Evolutionary conservation across 495 filamentous ascomycete species (phyloP).

Genomic region (Neurospora sp.): DNA sequence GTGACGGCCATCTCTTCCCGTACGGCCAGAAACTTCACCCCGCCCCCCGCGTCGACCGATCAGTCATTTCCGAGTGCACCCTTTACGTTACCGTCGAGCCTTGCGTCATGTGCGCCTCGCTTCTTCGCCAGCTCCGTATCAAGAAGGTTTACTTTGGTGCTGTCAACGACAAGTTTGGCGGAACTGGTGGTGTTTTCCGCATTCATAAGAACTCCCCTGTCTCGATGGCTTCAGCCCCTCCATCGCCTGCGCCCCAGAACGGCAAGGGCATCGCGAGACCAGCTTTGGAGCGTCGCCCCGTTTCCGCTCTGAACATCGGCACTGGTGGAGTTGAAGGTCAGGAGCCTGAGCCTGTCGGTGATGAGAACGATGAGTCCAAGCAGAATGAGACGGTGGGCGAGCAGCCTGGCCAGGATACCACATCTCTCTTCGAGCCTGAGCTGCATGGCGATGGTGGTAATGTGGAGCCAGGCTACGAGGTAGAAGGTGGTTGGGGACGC

Average conservation of each 20-base stretch:
- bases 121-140: slow-evolving; percentile 74
- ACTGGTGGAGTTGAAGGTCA: not conserved
- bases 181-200: slow-evolving; percentile 81
- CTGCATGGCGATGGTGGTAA: slow-evolving; percentile 32
- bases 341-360: not conserved
- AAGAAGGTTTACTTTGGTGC: slow-evolving; percentile 88
- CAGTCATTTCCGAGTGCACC: slow-evolving; percentile 57
- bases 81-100: slow-evolving; percentile 97
- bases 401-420: not conserved
- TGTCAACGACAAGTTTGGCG: slow-evolving; percentile 90
- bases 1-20: slow-evolving; percentile 35
- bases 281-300: slow-evolving; percentile 13
- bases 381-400: not conserved
- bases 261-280: slow-evolving; percentile 22
- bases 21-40: slow-evolving; percentile 42
- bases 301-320: slow-evolving; percentile 5
- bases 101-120: slow-evolving; percentile 96
- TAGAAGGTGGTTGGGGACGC: slow-evolving; percentile 70
- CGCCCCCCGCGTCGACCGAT: slow-evolving; percentile 31
- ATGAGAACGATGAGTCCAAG: slow-evolving; percentile 2
- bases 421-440: not conserved
- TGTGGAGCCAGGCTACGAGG: slow-evolving; percentile 64
- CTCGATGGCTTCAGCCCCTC: slow-evolving; percentile 14
- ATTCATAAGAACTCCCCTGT: slow-evolving; percentile 63
- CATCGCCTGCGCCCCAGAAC: slow-evolving; percentile 18